Evolutionary conservation across 345 rosid genomes (phyloP).

Genomic region (Salix suchowensis): DNA sequence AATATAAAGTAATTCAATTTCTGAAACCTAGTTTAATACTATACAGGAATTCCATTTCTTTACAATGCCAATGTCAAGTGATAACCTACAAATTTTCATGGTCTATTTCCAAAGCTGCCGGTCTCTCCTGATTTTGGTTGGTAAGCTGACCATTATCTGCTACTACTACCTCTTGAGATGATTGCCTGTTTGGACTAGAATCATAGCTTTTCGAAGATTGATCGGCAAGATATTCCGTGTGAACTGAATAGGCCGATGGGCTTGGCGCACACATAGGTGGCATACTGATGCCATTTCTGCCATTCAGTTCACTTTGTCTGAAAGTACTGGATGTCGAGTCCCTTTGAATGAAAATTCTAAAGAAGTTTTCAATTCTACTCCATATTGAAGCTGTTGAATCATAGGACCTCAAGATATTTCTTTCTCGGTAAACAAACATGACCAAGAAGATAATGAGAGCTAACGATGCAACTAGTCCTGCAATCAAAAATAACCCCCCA

Average conservation of each 20-base stretch:
- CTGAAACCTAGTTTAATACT: neutral
- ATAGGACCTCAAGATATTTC: neutral
- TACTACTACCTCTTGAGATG: neutral
- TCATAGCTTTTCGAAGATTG: neutral
- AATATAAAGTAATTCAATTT: neutral
- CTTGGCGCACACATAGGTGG: neutral
- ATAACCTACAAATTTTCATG: neutral
- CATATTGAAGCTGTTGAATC: slow-evolving; percentile 2
- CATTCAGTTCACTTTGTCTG: neutral
- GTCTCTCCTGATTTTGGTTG: neutral
- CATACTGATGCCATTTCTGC: neutral
- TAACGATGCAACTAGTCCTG: slow-evolving; percentile 10
- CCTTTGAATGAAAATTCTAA: slow-evolving; percentile 12
- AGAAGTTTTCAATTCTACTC: neutral
- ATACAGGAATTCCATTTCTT: neutral
- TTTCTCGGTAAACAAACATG: slow-evolving; percentile 11
- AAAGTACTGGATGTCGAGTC: slow-evolving; percentile 13
- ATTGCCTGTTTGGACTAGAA: neutral
- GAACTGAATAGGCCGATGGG: neutral
- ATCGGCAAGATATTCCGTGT: neutral
- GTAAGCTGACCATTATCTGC: neutral
- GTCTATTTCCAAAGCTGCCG: neutral
- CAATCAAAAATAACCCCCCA: slow-evolving; percentile 24
- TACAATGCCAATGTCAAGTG: neutral
- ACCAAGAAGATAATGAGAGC: slow-evolving; percentile 2